Evolutionary conservation across 352 stramenopile species (phyloP).

Genomic region (Pythium biforme): DNA sequence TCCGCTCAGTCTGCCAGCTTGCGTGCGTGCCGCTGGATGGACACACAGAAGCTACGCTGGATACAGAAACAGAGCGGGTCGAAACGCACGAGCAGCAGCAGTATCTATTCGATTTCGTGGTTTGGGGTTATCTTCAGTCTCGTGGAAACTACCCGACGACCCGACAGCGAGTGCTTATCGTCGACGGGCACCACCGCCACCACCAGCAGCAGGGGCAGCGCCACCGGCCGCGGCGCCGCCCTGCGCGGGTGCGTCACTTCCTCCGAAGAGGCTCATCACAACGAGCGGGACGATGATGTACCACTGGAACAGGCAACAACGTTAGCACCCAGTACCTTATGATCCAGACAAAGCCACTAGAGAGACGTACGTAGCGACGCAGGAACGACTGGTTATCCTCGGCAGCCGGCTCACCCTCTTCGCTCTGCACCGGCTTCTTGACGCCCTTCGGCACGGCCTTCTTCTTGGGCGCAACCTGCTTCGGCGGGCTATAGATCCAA

Average conservation of each 20-base stretch:
- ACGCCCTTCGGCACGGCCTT: constrained; percentile 69
- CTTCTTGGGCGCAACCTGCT: constrained; percentile 57
- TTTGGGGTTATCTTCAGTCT: no score
- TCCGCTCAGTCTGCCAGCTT: no score
- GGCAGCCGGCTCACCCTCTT: constrained; percentile 55
- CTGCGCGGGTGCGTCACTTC: constrained; percentile 27
- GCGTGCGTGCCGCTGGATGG: no score
- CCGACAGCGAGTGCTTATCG: constrained; percentile 28
- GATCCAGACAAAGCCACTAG: no score
- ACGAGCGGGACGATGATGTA: constrained; percentile 83
- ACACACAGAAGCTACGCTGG: no score
- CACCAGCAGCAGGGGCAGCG: constrained; percentile 37
- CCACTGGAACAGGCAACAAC: constrained; percentile 44
- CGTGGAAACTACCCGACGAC: no score
- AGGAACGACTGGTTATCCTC: constrained; percentile 80
- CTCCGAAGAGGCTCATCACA: constrained; percentile 71
- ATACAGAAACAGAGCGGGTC: no score
- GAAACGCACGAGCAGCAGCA: no score
- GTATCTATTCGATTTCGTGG: no score
- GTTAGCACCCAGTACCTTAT: neutral
- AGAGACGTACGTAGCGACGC: constrained; percentile 75
- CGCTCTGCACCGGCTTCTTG: constrained; percentile 59
- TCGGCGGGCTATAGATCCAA: constrained; percentile 47
- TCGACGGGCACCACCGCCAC: constrained; percentile 32
- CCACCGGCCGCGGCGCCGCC: constrained; percentile 25